A percentile compares a stretch with the other conserved stretches of the same genome.
phyloP scores from a whole-genome alignment of 345 rosid species.

The Sonneratia caseolaris region DNA sequence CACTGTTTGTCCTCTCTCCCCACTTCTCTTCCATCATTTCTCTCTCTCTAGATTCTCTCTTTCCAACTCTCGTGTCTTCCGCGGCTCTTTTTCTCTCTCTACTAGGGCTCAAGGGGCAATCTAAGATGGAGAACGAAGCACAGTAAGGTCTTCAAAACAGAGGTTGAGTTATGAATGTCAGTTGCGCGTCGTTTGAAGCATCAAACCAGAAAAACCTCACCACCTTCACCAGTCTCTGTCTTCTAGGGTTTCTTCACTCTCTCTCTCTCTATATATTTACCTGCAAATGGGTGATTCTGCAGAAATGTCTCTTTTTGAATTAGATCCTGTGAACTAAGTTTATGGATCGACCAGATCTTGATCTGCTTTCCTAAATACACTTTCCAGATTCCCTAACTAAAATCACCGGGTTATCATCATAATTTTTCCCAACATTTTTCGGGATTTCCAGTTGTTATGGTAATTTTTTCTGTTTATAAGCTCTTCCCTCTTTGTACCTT shows the following conservation, averaged over 20 bases:
- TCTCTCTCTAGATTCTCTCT: not conserved
- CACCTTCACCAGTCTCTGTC: not conserved
- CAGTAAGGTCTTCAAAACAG: not conserved
- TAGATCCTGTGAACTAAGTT: not conserved
- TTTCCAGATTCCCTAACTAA: not conserved
- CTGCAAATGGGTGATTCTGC: not conserved
- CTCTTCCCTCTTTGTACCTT: not conserved
- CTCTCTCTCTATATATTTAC: not conserved
- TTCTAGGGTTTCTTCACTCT: not conserved
- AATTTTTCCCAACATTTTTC: no score
- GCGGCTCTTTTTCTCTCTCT: not conserved
- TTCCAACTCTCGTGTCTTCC: not conserved
- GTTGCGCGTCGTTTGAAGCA: not conserved
- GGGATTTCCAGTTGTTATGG: not conserved
- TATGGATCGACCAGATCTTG: not conserved
- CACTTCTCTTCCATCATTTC: not conserved
- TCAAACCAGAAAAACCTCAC: not conserved
- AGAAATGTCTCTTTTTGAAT: not conserved
- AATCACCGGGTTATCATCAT: not conserved
- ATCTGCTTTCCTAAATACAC: not conserved
- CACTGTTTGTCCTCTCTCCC: not conserved
- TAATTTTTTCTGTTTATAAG: not conserved
- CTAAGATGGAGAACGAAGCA: not conserved
- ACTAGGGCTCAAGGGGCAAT: not conserved
- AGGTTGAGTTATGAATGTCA: not conserved